These are phyloP conservation scores for Rhizopogon sp. DNA, from an alignment of 768 basidiomycete genomes.

Conservation along the genomic window DNA sequence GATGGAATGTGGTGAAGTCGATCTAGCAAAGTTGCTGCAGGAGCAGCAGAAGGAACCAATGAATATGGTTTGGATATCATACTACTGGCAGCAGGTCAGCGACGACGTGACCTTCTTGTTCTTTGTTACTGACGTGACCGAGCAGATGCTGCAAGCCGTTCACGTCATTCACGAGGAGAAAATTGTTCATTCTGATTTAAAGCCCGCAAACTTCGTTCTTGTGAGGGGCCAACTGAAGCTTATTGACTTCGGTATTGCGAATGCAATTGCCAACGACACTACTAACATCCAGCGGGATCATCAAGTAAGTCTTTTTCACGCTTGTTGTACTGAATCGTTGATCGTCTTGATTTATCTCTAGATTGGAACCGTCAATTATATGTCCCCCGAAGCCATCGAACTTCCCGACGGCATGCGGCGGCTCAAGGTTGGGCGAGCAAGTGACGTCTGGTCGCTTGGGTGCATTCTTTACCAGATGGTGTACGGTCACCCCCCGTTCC, in stretches of 20 bases:
- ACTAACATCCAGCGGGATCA: slow-evolving; percentile 97
- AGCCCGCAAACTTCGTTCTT: slow-evolving; percentile 97
- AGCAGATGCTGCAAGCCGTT: slow-evolving; percentile 96
- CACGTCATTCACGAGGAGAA: slow-evolving; percentile 97
- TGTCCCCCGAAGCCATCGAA: slow-evolving; percentile 97
- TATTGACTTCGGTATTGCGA: slow-evolving; percentile 99
- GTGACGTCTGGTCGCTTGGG: slow-evolving; percentile 97
- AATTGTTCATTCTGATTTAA: slow-evolving; percentile 97
- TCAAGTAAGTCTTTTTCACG: slow-evolving; percentile 49
- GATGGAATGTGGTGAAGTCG: slow-evolving; percentile 97
- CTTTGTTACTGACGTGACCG: not conserved
- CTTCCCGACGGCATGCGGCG: slow-evolving; percentile 80
- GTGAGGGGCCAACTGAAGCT: slow-evolving; percentile 94
- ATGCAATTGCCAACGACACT: slow-evolving; percentile 97
- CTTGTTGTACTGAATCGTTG: not conserved
- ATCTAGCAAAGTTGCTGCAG: slow-evolving; percentile 76
- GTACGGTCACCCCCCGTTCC: slow-evolving; percentile 91
- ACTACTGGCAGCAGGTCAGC: slow-evolving; percentile 94
- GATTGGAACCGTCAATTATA: slow-evolving; percentile 98
- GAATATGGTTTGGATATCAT: slow-evolving; percentile 91
- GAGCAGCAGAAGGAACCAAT: slow-evolving; percentile 81
- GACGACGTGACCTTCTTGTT: not conserved
- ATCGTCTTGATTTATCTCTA: slow-evolving; percentile 24
- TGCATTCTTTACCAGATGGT: slow-evolving; percentile 99
- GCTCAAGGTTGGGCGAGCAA: slow-evolving; percentile 91